Evolutionary conservation across 257 asterid genomes (phyloP).

Genomic region (Euphrasia confusa): DNA sequence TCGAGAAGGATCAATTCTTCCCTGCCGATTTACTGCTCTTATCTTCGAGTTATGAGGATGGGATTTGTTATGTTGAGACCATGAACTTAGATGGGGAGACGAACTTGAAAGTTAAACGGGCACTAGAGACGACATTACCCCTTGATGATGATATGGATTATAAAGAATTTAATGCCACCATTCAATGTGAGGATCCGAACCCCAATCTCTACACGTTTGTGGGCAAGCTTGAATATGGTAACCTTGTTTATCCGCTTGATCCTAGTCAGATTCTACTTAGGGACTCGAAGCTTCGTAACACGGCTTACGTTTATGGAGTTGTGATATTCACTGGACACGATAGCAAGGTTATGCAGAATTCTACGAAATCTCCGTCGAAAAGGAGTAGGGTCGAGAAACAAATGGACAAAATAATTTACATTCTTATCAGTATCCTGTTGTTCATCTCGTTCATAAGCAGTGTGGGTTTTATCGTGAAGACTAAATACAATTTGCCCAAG

Average conservation of each 20-base stretch:
- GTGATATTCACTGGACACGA: slow-evolving; percentile 87
- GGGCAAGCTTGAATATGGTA: slow-evolving; percentile 75
- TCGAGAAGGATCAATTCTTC: slow-evolving; percentile 80
- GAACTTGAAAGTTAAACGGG: slow-evolving; percentile 83
- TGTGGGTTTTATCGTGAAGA: slow-evolving; percentile 67
- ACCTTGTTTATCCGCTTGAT: slow-evolving; percentile 68
- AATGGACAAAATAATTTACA: slow-evolving; percentile 87
- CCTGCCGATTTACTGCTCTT: slow-evolving; percentile 90
- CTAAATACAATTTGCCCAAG: slow-evolving; percentile 58
- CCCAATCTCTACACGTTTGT: slow-evolving; percentile 82
- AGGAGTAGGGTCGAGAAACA: slow-evolving; percentile 87
- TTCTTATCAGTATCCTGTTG: slow-evolving; percentile 70
- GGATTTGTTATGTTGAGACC: slow-evolving; percentile 92
- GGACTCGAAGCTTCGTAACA: slow-evolving; percentile 93
- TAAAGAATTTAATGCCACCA: slow-evolving; percentile 63
- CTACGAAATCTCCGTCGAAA: slow-evolving; percentile 93
- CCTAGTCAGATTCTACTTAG: slow-evolving; percentile 89
- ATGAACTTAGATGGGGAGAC: slow-evolving; percentile 98
- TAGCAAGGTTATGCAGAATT: slow-evolving; percentile 92
- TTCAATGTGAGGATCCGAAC: slow-evolving; percentile 89
- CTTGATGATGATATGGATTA: slow-evolving; percentile 59
- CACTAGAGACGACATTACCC: slow-evolving; percentile 61
- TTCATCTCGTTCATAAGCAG: slow-evolving; percentile 77
- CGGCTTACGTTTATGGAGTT: slow-evolving; percentile 73
- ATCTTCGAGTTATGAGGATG: slow-evolving; percentile 87